phyloP scores from a whole-genome alignment of 2,329 filamentous ascomycete species.

The Aphanocladium album region DNA sequence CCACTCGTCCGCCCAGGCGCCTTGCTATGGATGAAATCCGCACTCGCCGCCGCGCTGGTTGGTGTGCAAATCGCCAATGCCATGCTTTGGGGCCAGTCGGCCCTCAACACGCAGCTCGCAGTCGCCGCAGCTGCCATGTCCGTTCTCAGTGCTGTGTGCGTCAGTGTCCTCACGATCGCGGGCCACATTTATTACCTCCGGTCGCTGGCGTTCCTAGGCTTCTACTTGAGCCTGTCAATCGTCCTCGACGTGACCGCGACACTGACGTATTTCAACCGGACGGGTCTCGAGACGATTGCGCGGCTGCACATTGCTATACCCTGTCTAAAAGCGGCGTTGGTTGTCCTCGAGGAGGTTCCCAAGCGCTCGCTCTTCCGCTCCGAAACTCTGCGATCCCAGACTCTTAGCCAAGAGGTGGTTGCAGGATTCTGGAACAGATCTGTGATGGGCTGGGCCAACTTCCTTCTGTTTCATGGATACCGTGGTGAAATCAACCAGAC shows the following conservation, averaged over 20 bases:
- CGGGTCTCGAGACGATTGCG: conserved; percentile 19
- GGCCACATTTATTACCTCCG: conserved; percentile 28
- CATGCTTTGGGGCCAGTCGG: conserved; percentile 21
- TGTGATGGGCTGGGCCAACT: neutral
- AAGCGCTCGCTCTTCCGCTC: conserved; percentile 19
- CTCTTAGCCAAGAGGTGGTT: conserved; percentile 18
- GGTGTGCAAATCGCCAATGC: conserved; percentile 21
- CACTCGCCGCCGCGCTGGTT: rapidly evolving
- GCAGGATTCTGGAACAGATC: conserved; percentile 17
- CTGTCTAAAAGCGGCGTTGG: conserved; percentile 22
- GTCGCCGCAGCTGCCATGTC: conserved; percentile 23
- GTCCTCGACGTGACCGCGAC: conserved; percentile 28
- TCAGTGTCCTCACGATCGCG: conserved; percentile 24
- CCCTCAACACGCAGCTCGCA: conserved; percentile 19
- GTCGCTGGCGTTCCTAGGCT: conserved; percentile 28
- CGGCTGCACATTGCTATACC: conserved; percentile 23
- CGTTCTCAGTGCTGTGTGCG: conserved; percentile 22
- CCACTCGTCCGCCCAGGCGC: neutral
- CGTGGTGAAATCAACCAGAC: neutral
- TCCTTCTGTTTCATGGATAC: neutral
- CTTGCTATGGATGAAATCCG: conserved; percentile 22
- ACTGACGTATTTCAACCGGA: conserved; percentile 29
- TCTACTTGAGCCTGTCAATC: conserved; percentile 27
- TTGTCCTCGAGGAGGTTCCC: conserved; percentile 27
- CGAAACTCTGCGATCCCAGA: neutral